Evolutionary conservation across 345 rosid genomes (phyloP).

Genomic region (Boechera stricta): DNA sequence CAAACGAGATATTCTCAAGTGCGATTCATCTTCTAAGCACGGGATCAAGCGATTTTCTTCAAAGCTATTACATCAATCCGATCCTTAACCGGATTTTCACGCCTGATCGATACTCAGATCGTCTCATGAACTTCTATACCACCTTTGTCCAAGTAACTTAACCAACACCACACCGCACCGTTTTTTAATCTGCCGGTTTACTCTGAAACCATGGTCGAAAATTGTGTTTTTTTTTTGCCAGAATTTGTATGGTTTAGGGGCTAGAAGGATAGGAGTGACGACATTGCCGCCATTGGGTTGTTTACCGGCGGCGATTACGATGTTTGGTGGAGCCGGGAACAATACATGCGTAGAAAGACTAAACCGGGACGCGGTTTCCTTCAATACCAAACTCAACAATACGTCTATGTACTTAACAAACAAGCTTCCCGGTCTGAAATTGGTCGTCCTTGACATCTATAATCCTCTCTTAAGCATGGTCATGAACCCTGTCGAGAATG

Average conservation of each 20-base stretch:
- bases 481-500: slow-evolving; percentile 66
- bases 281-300: slow-evolving; percentile 84
- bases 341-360: slow-evolving; percentile 59
- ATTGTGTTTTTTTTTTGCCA: slow-evolving; percentile 1
- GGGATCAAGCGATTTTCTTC: slow-evolving; percentile 86
- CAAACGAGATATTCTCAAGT: slow-evolving; percentile 62
- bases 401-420: slow-evolving; percentile 60
- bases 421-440: slow-evolving; percentile 62
- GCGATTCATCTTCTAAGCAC: slow-evolving; percentile 68
- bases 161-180: neutral
- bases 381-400: slow-evolving; percentile 75
- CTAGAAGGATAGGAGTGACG: slow-evolving; percentile 85
- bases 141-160: slow-evolving; percentile 63
- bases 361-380: slow-evolving; percentile 65
- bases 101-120: slow-evolving; percentile 73
- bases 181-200: neutral
- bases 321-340: slow-evolving; percentile 60
- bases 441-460: slow-evolving; percentile 80
- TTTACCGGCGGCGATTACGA: slow-evolving; percentile 76
- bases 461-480: slow-evolving; percentile 68
- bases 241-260: slow-evolving; percentile 70
- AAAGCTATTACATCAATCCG: slow-evolving; percentile 87
- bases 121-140: slow-evolving; percentile 61
- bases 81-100: slow-evolving; percentile 68
- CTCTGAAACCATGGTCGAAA: neutral